These are phyloP conservation scores for Schizochytrium sp. DNA, from an alignment of 108 stramenopile genomes.

Conservation along the genomic window DNA sequence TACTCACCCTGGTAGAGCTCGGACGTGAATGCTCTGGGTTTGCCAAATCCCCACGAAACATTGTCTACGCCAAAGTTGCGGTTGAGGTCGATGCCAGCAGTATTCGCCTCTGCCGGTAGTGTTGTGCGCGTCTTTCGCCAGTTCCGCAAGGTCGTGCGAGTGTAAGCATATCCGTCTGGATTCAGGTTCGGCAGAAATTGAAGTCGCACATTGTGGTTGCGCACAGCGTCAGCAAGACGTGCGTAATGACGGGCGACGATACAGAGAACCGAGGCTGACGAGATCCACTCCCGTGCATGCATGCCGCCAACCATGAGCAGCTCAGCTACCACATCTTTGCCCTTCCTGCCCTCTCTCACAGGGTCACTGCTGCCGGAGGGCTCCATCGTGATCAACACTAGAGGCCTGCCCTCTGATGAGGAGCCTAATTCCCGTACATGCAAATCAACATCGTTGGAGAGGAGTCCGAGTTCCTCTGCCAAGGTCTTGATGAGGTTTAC, in stretches of 20 bases:
- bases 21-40: background rate
- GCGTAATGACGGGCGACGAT: background rate
- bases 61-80: slow-evolving; percentile 44
- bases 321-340: background rate
- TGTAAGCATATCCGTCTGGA: slow-evolving; percentile 50
- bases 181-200: background rate
- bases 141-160: background rate
- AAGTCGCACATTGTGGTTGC: background rate
- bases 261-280: slow-evolving; percentile 1
- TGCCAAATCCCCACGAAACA: slow-evolving; percentile 3
- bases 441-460: background rate
- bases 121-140: slow-evolving; percentile 28
- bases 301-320: background rate
- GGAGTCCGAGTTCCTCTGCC: background rate
- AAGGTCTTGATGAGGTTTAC: background rate
- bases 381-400: background rate
- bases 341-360: background rate
- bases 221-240: background rate
- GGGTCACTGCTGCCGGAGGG: background rate
- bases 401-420: background rate
- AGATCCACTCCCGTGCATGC: slow-evolving; percentile 55
- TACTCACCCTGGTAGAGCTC: slow-evolving; percentile 27
- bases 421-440: background rate
- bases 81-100: slow-evolving; percentile 38
- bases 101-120: background rate